Conservation (phyloP, 805 yeast genomes). For the Saccharomycopsis schoenii region DNA sequence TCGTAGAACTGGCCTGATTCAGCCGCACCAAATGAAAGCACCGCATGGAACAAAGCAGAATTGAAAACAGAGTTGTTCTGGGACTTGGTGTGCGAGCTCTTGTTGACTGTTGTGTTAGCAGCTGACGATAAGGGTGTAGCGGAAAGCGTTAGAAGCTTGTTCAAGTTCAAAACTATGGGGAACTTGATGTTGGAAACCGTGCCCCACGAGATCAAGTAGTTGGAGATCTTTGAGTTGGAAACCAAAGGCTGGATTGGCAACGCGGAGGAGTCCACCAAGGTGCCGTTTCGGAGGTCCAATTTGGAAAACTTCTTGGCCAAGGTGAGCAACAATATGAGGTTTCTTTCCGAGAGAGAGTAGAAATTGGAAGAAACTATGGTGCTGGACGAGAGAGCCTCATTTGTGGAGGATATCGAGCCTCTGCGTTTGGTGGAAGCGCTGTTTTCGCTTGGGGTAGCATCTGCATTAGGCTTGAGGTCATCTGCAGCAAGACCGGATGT, state of each 20-base stretch:
- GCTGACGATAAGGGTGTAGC: background rate
- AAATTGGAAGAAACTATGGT: constrained; percentile 16
- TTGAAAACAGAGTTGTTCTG: constrained; percentile 17
- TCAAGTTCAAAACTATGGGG: constrained; percentile 18
- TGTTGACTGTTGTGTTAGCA: background rate
- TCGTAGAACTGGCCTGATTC: constrained; percentile 27
- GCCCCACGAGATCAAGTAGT: constrained; percentile 19
- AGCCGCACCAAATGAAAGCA: constrained; percentile 38
- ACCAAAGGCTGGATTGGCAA: constrained; percentile 4
- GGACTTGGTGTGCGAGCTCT: background rate
- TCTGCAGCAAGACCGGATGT: too few species aligned
- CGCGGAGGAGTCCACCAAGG: constrained; percentile 1
- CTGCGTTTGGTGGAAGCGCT: background rate
- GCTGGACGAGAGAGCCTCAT: constrained; percentile 8
- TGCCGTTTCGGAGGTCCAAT: constrained; percentile 10
- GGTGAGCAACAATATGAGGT: constrained; percentile 16
- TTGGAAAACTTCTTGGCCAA: constrained; percentile 16
- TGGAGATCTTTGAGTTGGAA: constrained; percentile 12
- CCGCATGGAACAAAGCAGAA: constrained; percentile 34
- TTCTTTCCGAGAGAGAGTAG: constrained; percentile 18
- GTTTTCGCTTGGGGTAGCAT: background rate
- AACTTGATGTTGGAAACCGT: constrained; percentile 19
- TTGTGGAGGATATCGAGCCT: background rate
- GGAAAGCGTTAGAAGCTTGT: constrained; percentile 14
- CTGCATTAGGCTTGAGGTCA: background rate